phyloP scores from a whole-genome alignment of 345 rosid species.

The Viola odorata region DNA sequence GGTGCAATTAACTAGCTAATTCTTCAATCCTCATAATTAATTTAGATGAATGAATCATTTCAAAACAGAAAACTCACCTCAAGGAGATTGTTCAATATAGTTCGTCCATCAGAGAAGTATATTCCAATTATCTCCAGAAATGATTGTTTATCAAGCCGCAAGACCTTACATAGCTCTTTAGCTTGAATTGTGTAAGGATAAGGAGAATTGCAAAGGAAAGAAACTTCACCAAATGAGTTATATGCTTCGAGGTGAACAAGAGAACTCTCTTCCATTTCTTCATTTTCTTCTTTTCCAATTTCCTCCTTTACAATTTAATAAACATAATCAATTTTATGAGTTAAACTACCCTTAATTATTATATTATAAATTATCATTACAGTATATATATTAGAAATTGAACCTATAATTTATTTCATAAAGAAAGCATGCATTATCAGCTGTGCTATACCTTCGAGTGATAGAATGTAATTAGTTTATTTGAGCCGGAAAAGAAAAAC shows the following conservation, averaged over 20 bases:
- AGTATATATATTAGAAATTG: no score
- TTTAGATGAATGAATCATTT: no score
- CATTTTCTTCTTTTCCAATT: conserved; percentile 38
- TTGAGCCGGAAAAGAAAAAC: background rate
- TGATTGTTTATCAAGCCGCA: conserved; percentile 70
- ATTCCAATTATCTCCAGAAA: conserved; percentile 57
- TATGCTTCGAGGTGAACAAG: conserved; percentile 22
- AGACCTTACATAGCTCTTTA: conserved; percentile 49
- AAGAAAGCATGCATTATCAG: no score
- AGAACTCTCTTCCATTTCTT: conserved; percentile 24
- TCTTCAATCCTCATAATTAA: no score
- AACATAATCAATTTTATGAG: no score
- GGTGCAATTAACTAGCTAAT: no score
- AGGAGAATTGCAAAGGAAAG: conserved; percentile 66
- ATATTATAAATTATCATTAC: no score
- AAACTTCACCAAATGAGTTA: conserved; percentile 62
- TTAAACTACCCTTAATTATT: no score
- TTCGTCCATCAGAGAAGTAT: conserved; percentile 65
- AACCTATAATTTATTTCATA: no score
- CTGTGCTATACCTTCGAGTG: no score
- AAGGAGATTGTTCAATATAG: conserved; percentile 58
- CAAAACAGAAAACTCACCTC: conserved; percentile 37
- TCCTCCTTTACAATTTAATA: no score
- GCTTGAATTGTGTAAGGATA: conserved; percentile 56
- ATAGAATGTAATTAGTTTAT: no score